Conservation (phyloP, 2,329 filamentous ascomycete species). For the Apiospora koreana region DNA sequence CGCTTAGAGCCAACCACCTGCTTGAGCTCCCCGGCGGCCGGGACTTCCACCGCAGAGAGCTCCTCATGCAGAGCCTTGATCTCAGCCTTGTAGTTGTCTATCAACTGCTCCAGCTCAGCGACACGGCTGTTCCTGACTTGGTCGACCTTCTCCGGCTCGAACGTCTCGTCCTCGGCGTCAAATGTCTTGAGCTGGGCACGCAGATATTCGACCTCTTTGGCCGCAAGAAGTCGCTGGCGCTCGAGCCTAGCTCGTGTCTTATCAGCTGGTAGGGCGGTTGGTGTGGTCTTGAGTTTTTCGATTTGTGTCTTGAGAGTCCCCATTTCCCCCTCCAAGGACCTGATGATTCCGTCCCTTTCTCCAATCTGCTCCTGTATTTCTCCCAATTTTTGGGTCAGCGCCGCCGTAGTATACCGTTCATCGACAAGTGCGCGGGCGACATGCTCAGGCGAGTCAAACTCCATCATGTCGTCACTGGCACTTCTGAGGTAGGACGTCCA, state of each 20-base stretch:
- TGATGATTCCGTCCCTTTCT: constrained; percentile 76
- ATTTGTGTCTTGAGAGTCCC: constrained; percentile 65
- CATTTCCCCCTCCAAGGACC: constrained; percentile 70
- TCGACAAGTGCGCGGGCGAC: constrained; percentile 82
- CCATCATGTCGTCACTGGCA: constrained; percentile 59
- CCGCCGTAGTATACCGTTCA: constrained; percentile 77
- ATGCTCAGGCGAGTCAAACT: constrained; percentile 86
- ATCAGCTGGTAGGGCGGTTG: constrained; percentile 53
- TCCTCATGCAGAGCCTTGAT: constrained; percentile 74
- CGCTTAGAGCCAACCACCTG: constrained; percentile 61
- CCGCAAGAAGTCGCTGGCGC: constrained; percentile 78
- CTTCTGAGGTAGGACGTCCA: constrained; percentile 86
- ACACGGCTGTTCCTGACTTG: constrained; percentile 73
- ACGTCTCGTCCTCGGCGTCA: constrained; percentile 83
- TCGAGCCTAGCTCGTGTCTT: constrained; percentile 77
- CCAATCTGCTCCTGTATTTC: constrained; percentile 74
- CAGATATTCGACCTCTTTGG: constrained; percentile 93
- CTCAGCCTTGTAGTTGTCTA: constrained; percentile 85
- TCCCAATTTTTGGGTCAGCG: constrained; percentile 79
- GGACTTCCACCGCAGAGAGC: constrained; percentile 64
- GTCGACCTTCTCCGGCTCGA: constrained; percentile 79
- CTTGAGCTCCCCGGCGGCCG: constrained; percentile 34
- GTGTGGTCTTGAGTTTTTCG: constrained; percentile 63
- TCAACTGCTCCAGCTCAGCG: constrained; percentile 78
- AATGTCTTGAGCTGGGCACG: constrained; percentile 89